Evolutionary conservation across 139 green algal species (phyloP).

Genomic region (Klebsormidium nitens): DNA sequence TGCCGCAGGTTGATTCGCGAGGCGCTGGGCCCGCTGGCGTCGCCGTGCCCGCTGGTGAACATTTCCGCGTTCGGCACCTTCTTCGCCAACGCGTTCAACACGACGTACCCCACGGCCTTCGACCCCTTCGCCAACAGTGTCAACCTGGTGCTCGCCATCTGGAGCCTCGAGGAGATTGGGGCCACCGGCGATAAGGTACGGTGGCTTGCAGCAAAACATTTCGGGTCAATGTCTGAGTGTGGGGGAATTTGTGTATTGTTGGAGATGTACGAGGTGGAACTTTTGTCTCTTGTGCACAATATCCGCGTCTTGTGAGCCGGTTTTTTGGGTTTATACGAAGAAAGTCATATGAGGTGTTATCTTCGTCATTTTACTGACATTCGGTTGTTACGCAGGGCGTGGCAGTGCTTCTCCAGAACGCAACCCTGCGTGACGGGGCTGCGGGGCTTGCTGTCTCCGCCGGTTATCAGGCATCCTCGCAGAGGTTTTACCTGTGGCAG

Average conservation of each 20-base stretch:
- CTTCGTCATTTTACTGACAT: neutral
- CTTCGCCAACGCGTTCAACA: neutral
- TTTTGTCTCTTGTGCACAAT: no score
- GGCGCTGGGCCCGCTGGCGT: neutral
- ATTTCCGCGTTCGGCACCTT: neutral
- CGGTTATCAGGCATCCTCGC: neutral
- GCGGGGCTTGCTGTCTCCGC: neutral
- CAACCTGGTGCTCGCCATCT: neutral
- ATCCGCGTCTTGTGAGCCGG: neutral
- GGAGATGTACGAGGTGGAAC: no score
- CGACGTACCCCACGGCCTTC: neutral
- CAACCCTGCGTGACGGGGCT: neutral
- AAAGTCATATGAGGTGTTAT: neutral
- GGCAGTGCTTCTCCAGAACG: neutral
- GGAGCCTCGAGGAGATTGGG: conserved; percentile 1
- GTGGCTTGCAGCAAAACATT: neutral
- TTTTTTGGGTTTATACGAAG: neutral
- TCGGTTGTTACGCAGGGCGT: neutral
- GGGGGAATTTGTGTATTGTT: neutral
- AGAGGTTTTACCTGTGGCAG: neutral
- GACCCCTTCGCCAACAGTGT: neutral
- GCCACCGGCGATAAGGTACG: neutral
- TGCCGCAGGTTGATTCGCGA: neutral
- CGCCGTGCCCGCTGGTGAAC: neutral
- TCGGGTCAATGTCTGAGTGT: neutral